phyloP scores from a whole-genome alignment of 2,329 filamentous ascomycete species.

The Exophiala sp. region DNA sequence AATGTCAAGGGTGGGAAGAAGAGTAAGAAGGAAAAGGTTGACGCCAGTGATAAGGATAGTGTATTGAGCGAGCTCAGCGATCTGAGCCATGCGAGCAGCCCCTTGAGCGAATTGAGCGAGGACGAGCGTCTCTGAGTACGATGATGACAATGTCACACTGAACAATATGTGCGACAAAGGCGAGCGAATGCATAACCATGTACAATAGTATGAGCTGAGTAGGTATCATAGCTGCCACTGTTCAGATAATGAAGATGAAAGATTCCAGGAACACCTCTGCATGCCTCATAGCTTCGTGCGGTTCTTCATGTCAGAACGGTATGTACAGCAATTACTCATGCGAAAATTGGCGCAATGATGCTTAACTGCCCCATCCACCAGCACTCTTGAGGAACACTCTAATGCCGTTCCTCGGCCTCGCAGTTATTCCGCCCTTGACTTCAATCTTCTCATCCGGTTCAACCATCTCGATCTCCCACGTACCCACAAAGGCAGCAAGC shows the following conservation, averaged over 20 bases:
- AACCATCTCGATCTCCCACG: conserved; percentile 66
- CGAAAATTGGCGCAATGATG: too few relatives aligned
- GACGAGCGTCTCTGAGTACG: not conserved
- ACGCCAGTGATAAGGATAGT: conserved; percentile 31
- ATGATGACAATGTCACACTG: not conserved
- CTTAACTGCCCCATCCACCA: conserved; percentile 57
- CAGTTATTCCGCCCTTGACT: conserved; percentile 68
- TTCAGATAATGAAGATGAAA: too few relatives aligned
- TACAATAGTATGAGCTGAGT: not conserved
- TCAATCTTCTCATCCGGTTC: conserved; percentile 59
- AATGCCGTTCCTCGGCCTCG: conserved; percentile 69
- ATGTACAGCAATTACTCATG: too few relatives aligned
- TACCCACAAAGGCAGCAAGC: conserved; percentile 70
- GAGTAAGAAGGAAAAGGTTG: conserved; percentile 36
- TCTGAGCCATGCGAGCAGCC: not conserved
- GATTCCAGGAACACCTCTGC: not conserved
- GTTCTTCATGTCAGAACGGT: too few relatives aligned
- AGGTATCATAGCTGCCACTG: not conserved
- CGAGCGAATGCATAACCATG: not conserved
- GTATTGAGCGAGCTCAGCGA: conserved; percentile 6
- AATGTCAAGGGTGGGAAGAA: conserved; percentile 39
- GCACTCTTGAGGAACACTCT: conserved; percentile 63
- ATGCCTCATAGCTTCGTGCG: not conserved
- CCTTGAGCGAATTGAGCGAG: conserved; percentile 13
- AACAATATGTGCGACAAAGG: not conserved